These are phyloP conservation scores for Candida parachauliodes DNA, from an alignment of 805 yeast genomes.

Conservation along the genomic window DNA sequence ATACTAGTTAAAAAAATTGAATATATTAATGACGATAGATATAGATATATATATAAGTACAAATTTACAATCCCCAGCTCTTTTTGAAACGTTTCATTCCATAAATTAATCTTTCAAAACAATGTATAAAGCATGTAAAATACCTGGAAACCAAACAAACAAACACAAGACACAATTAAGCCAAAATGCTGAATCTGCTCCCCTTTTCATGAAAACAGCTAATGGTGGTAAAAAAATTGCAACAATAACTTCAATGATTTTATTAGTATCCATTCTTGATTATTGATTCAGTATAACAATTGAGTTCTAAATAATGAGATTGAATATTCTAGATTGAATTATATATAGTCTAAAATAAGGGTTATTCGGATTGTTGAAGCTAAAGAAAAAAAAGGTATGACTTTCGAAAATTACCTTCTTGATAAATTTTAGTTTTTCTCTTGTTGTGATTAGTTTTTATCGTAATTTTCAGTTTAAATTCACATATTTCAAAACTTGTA, in stretches of 20 bases:
- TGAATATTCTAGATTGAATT: no score
- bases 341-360: not conserved
- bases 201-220: conserved; percentile 69
- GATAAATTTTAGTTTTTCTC: not conserved
- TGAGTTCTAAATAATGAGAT: not conserved
- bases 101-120: conserved; percentile 40
- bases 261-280: conserved; percentile 33
- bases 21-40: no score
- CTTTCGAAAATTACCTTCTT: not conserved
- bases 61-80: no score
- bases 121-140: conserved; percentile 69
- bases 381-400: not conserved
- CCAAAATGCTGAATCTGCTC: conserved; percentile 61
- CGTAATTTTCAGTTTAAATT: no score
- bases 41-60: no score
- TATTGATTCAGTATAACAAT: no score
- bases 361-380: not conserved
- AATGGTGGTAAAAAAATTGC: conserved; percentile 72
- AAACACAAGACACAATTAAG: conserved; percentile 61
- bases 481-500: no score
- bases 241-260: conserved; percentile 37
- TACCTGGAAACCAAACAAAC: conserved; percentile 75
- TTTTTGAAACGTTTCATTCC: no score
- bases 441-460: no score
- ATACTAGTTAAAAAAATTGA: no score